These are phyloP conservation scores for Linanthus parryae DNA, from an alignment of 148 eudicot species.

Conservation along the genomic window DNA sequence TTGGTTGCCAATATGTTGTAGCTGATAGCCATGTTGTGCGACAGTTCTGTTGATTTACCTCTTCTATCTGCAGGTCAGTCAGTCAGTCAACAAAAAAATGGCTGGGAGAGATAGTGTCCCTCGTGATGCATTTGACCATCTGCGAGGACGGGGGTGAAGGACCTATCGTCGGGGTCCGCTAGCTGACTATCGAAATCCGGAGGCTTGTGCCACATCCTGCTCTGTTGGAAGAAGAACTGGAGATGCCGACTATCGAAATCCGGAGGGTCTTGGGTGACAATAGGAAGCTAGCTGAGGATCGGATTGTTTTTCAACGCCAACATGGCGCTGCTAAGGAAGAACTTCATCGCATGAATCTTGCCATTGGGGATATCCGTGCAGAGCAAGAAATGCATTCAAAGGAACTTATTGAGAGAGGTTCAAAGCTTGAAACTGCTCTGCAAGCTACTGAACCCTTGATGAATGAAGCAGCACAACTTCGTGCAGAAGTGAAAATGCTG, in stretches of 20 bases:
- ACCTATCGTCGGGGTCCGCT: conserved; percentile 44
- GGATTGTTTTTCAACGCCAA: conserved; percentile 61
- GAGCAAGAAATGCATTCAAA: conserved; percentile 67
- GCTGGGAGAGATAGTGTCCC: conserved; percentile 66
- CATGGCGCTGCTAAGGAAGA: conserved; percentile 69
- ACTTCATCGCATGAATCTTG: conserved; percentile 60
- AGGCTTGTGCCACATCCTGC: conserved; percentile 70
- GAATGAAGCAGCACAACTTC: conserved; percentile 53
- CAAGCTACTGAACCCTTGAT: conserved; percentile 65
- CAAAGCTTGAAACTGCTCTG: conserved; percentile 81
- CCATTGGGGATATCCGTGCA: conserved; percentile 55
- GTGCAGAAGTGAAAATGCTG: conserved; percentile 61
- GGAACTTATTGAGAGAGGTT: conserved; percentile 66
- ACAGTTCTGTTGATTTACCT: neutral
- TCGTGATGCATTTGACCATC: conserved; percentile 58
- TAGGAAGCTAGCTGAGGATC: conserved; percentile 71
- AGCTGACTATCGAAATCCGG: no score
- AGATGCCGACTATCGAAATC: conserved; percentile 64
- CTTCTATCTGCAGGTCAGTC: conserved; percentile 11
- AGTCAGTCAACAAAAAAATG: conserved; percentile 45
- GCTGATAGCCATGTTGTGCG: neutral
- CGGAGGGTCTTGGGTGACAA: conserved; percentile 73
- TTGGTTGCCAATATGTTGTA: neutral
- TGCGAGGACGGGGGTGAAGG: conserved; percentile 63
- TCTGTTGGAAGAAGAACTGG: conserved; percentile 81